Base-by-base conservation (phyloP, 2,329 filamentous ascomycete genomes). In the Cercospora janseana region DNA sequence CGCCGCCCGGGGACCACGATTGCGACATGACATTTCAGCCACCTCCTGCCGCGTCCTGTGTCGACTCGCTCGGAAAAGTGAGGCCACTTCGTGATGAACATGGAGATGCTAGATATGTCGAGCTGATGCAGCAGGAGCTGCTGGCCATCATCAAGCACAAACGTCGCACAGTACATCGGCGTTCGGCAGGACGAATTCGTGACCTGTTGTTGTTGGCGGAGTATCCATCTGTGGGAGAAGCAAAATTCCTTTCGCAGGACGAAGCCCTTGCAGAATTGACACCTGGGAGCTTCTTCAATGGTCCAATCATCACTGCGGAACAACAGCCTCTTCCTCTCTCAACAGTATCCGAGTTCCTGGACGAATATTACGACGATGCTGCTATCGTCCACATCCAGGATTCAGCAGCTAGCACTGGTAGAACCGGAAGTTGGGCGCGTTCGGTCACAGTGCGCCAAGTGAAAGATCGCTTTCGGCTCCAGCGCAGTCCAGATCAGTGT, bases 301-400 rank as follows among this genome's bases (percentile, higher is more conserved):
- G 55, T 2, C 61, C 63, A 0, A 66, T 67, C 41, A 38, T 67
- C 41, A 62, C 59, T 3, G 47, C 55, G 27, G 52, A 49, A 16
- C 60, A 64, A 49, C 65, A 67, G 44, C 50, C 53, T 28, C 28
- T 62, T 41, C 56, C 59, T 1, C 46, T 66, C 6, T 60, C 63
- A 27, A 61, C 55, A 6, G 40, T 61, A 8, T 40, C 55, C 2
- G 23, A 61, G 10, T 66, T 66, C 46, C 54, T 66, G 4, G 50
- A 27, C 10, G 65, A 66, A 50, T 61, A 52, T 49, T 67, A 66
- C 57, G 63, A 67, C 29, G 60, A 66, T 21, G 35, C 53, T n/a
- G 50, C 54, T 4, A 49, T 54, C 18, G 60, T 66, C 6, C 55
- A 50, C 40, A 58, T 66, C 18, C 65, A 67, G 45, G 63, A 66